Evolutionary conservation across 768 basidiomycete genomes (phyloP), one percentile per base, ranked within the genome.

Genomic region (Boletus reticuloceps): DNA sequence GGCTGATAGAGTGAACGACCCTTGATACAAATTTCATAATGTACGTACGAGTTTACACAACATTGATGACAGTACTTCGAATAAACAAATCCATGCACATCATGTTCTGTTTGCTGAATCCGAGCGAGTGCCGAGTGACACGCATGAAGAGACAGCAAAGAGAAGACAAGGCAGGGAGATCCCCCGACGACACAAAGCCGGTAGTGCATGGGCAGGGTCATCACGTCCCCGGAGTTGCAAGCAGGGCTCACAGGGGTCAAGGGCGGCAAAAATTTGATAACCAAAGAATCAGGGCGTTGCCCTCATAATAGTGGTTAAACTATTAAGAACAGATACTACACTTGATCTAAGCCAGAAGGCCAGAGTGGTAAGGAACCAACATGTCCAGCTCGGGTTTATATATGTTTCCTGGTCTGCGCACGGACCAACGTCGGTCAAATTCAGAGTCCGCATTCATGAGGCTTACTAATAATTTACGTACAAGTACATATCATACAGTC

Each of bases 311-410:
- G 79, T 78, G 78, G 79, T 70, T 81, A 71, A 60, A 74, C 79
- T 83, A 76, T 77, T 76, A 81, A 83, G 80, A 83, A 83, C 82
- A 83, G 82, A 83, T 84, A 83, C 83, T 84, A 83, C 83, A 83
- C 83, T 83, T 84, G 82, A 83, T 84, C 82, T 83, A 82, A 83
- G 82, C 82, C 82, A 82, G 79, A 78, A 81, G 81, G 80, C 79
- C 80, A 67, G 58, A 60, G 56, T 62, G 59, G 60, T 58, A 54
- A 60, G 48, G 60, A 56, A 45, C n/a, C 41, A 9, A 0, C 75
- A 0, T 14, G 31, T 55, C 47, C 7, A 16, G 2, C 17, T 0
- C 19, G 3, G 38, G 34, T 39, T 34, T 54, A 59, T 55, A 55
- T 59, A 59, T 19, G 14, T 48, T 38, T 5, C 17, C 22, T 22